These are phyloP conservation scores for Adenanthera pavonina DNA, from an alignment of 306 rosid genomes.

Conservation along the genomic window DNA sequence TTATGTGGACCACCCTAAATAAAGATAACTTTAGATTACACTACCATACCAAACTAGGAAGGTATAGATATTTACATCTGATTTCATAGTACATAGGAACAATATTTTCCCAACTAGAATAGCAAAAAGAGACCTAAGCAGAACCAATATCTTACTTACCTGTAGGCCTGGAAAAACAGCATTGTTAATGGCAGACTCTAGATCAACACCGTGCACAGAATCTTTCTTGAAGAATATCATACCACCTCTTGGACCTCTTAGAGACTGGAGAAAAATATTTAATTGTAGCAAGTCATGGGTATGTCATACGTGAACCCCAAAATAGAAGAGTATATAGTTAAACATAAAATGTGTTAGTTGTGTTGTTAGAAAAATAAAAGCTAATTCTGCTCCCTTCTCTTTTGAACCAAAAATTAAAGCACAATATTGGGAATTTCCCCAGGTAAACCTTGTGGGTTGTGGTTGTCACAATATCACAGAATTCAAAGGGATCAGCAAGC, in stretches of 20 bases:
- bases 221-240: conserved; percentile 98
- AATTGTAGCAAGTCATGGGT: not conserved
- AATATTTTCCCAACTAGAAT: not conserved
- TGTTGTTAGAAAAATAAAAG: not conserved
- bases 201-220: conserved; percentile 71
- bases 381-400: not conserved
- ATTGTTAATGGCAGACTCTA: conserved; percentile 89
- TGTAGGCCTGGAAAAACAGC: conserved; percentile 96
- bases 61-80: too few species aligned
- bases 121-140: not conserved
- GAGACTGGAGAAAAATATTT: conserved; percentile 59
- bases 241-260: conserved; percentile 97
- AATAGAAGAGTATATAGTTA: not conserved
- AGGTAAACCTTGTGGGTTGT: conserved; percentile 91
- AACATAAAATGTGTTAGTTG: not conserved
- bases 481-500: conserved; percentile 84
- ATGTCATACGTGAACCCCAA: not conserved
- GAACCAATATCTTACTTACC: conserved; percentile 49
- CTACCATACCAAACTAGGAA: not conserved
- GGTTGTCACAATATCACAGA: conserved; percentile 91
- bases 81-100: not conserved
- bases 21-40: not conserved
- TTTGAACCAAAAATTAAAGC: conserved; percentile 19
- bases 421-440: not conserved
- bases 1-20: not conserved